phyloP scores from a whole-genome alignment of 768 basidiomycete species.

The Pleurotus platypus region DNA sequence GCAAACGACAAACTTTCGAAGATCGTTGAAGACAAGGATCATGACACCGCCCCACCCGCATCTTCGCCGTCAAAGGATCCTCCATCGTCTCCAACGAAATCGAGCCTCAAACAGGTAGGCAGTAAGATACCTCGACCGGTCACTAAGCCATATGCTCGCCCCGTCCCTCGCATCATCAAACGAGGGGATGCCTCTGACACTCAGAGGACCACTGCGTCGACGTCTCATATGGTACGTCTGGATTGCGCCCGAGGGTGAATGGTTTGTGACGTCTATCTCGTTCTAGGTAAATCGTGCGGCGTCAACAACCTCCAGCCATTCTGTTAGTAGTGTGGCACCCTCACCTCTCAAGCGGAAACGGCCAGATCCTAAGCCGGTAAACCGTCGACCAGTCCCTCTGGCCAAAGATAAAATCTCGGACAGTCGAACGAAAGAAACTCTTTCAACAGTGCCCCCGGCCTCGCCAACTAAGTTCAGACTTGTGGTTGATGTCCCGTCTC shows the following conservation, averaged over 20 bases:
- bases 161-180: conserved; percentile 14
- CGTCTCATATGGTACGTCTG: background rate
- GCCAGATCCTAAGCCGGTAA: background rate
- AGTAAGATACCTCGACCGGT: conserved; percentile 61
- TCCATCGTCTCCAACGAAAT: conserved; percentile 32
- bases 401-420: background rate
- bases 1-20: background rate
- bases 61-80: background rate
- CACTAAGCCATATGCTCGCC: conserved; percentile 54
- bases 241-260: no score
- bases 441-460: background rate
- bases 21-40: background rate
- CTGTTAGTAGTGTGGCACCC: background rate
- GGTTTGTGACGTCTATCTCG: no score
- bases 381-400: background rate
- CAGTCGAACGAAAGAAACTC: no score
- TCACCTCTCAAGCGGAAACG: conserved; percentile 7
- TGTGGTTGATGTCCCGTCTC: background rate
- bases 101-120: conserved; percentile 45
- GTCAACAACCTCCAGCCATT: no score
- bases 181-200: background rate
- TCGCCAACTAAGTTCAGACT: background rate
- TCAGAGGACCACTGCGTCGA: no score
- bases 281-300: background rate
- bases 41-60: background rate